These are phyloP conservation scores for Saccharomyces mikatae DNA, from an alignment of 805 yeast species.

Conservation along the genomic window DNA sequence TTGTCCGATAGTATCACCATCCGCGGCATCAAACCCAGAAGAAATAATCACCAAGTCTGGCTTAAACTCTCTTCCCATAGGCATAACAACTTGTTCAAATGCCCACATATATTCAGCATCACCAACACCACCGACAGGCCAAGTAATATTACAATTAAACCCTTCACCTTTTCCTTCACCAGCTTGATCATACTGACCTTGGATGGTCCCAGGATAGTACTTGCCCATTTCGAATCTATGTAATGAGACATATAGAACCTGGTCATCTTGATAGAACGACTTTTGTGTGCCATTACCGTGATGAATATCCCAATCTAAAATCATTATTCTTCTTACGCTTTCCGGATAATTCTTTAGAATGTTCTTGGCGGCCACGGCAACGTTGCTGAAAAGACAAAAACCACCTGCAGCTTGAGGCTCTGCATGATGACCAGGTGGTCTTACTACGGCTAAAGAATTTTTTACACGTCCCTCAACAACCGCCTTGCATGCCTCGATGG, in stretches of 20 bases:
- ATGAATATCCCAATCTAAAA: conserved; percentile 97
- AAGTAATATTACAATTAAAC: conserved; percentile 80
- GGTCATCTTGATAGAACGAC: conserved; percentile 79
- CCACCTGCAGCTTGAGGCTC: conserved; percentile 98
- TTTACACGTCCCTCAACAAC: conserved; percentile 89
- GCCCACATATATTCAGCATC: conserved; percentile 96
- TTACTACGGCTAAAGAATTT: conserved; percentile 85
- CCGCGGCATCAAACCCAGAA: conserved; percentile 98
- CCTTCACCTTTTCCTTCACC: conserved; percentile 90
- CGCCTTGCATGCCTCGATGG: conserved; percentile 92
- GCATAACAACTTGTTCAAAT: conserved; percentile 76
- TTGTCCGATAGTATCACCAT: conserved; percentile 94
- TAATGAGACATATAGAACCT: conserved; percentile 82
- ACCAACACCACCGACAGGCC: conserved; percentile 86
- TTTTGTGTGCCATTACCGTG: conserved; percentile 98
- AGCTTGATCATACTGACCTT: conserved; percentile 70
- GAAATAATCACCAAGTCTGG: conserved; percentile 91
- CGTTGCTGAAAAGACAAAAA: conserved; percentile 90
- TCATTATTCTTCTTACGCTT: conserved; percentile 70
- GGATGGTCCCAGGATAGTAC: conserved; percentile 89
- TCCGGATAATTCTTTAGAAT: conserved; percentile 81
- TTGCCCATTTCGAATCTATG: conserved; percentile 90
- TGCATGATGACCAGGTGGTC: conserved; percentile 99
- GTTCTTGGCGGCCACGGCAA: conserved; percentile 90
- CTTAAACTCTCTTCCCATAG: conserved; percentile 77